Conservation (phyloP, 176 grass and related monocot species). For the Juncus effusus region DNA sequence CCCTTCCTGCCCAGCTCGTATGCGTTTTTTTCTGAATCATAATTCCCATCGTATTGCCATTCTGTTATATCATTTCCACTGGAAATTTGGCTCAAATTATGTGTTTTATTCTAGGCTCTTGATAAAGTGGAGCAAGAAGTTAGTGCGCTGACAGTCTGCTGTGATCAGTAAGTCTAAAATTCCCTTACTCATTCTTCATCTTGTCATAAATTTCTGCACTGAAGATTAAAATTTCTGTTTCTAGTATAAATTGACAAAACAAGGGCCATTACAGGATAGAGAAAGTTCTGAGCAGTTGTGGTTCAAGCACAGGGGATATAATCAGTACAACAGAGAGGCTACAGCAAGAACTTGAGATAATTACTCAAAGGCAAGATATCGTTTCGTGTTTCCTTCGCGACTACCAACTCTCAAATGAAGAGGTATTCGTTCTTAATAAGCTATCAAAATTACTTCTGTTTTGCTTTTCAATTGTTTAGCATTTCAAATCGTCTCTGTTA, state of each 20-base stretch:
- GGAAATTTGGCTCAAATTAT: conserved; percentile 5
- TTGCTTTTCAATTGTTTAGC: too few species aligned
- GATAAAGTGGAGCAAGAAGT: conserved; percentile 89
- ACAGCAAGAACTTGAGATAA: conserved; percentile 94
- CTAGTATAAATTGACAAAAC: background rate
- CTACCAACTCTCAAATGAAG: conserved; percentile 94
- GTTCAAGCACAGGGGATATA: conserved; percentile 87
- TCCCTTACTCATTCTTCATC: background rate
- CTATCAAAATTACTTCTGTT: background rate
- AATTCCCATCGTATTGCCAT: background rate
- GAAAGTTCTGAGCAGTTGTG: conserved; percentile 77
- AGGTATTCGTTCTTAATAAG: conserved; percentile 44
- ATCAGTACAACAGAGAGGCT: conserved; percentile 95
- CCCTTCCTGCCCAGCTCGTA: conserved; percentile 69
- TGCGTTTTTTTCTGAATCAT: background rate
- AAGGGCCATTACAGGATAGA: conserved; percentile 52
- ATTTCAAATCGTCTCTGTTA: conserved; percentile 9
- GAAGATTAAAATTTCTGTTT: conserved; percentile 4
- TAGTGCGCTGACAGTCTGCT: conserved; percentile 60
- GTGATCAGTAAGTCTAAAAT: conserved; percentile 59
- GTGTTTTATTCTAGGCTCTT: conserved; percentile 45
- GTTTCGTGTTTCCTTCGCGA: conserved; percentile 95
- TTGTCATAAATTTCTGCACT: background rate
- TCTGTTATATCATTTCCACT: background rate
- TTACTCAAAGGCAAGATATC: conserved; percentile 89